phyloP scores from a whole-genome alignment of 2,329 filamentous ascomycete genomes.

The Apiospora saccharicola region DNA sequence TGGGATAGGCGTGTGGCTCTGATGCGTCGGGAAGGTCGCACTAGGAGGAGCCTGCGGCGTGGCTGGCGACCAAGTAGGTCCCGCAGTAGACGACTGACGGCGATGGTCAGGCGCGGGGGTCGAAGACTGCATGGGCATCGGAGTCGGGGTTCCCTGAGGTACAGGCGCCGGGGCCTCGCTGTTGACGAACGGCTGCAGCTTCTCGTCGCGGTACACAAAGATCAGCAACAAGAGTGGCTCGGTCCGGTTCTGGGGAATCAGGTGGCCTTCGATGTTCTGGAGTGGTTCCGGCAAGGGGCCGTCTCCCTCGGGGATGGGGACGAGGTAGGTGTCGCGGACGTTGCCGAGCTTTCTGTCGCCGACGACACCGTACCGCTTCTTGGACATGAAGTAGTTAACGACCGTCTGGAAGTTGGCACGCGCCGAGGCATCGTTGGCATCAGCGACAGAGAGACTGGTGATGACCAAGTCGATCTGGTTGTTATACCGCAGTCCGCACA shows the following conservation, averaged over 20 bases:
- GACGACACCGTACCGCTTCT: slow-evolving; percentile 87
- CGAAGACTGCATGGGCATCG: slow-evolving; percentile 29
- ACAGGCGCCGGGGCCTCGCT: slow-evolving; percentile 33
- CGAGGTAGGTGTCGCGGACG: slow-evolving; percentile 89
- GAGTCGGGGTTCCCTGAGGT: slow-evolving; percentile 37
- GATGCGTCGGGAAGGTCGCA: slow-evolving; percentile 34
- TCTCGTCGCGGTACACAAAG: slow-evolving; percentile 79
- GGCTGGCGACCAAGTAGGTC: slow-evolving; percentile 63
- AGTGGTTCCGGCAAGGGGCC: slow-evolving; percentile 83
- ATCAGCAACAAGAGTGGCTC: slow-evolving; percentile 84
- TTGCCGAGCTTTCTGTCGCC: slow-evolving; percentile 76
- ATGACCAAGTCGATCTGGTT: slow-evolving; percentile 85
- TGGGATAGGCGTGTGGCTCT: slow-evolving; percentile 44
- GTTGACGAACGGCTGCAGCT: slow-evolving; percentile 39
- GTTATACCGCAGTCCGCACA: slow-evolving; percentile 85
- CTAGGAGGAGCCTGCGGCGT: slow-evolving; percentile 48
- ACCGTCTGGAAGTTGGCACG: slow-evolving; percentile 73
- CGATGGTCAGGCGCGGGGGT: slow-evolving; percentile 44
- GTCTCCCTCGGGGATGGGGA: slow-evolving; percentile 80
- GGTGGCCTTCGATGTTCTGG: slow-evolving; percentile 85
- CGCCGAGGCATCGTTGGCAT: slow-evolving; percentile 65
- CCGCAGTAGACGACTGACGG: slow-evolving; percentile 54
- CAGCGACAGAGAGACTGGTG: slow-evolving; percentile 68
- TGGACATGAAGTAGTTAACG: slow-evolving; percentile 86
- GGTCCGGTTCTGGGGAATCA: slow-evolving; percentile 73